Base-by-base conservation (phyloP, 352 stramenopile species). In the Thalassiosira oceanica region DNA sequence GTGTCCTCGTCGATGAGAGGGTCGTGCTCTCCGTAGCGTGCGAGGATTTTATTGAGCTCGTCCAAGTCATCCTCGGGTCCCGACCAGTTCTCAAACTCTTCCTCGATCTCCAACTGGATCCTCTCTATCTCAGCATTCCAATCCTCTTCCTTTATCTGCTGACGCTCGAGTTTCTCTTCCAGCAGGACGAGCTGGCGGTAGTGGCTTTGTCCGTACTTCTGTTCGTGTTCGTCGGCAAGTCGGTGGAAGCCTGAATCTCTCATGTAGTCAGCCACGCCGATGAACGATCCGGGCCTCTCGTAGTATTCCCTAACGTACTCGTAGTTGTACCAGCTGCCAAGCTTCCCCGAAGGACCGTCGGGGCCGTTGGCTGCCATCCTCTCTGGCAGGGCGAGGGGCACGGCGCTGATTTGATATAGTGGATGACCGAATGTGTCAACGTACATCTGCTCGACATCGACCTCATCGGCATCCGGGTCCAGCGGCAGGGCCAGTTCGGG, bases 321-420 rank as follows among this genome's bases (percentile, higher is more conserved):
- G 72, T 84, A 90, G 52, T 86, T 90, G 54, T 90, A 85, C 74
- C 74, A 90, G 29, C 74, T 77, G 48, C 83, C 74, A 46, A 83
- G 79, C 67, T 84, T 86, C 31, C 77, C 53, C 20, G 74, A 74
- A 11, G 78, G 79, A 37, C 82, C 68, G 41, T 86, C 78, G 10
- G 83, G 83, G 39, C 83, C 83, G 63, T 86, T 71, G 26, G 83
- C 75, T 45, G 84, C 49, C 43, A 88, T 87, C 58, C 72, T 79
- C 21, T 90, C 78, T 1, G 67, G 68, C 18, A 88, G 50, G 3
- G 69, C 75, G 29, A 85, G 67, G 16, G 77, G 75, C 42, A 87
- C 60, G 48, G 49, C 63, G 37, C 61, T 78, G 0, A 83, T 66
- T n/a, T 76, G 61, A 49, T 76, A 83, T 1, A 78, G 57, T 16